phyloP scores from a whole-genome alignment of 176 grass and related monocot genomes.

The Pontederia paniculata region DNA sequence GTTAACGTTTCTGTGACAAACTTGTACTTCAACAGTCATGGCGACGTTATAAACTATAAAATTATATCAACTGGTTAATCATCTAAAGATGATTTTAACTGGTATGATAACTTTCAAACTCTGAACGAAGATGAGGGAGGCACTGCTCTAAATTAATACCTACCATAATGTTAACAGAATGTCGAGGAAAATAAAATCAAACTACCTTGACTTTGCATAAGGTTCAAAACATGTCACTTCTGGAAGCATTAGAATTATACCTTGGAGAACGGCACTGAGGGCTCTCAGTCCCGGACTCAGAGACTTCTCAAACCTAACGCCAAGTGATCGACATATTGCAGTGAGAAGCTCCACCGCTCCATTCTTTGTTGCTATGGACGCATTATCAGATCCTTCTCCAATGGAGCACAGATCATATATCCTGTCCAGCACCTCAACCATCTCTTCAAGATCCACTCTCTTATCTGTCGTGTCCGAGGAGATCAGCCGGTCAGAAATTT shows the following conservation, averaged over 20 bases:
- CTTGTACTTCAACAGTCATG: too few species aligned
- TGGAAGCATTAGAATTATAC: constrained; percentile 26
- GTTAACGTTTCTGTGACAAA: too few species aligned
- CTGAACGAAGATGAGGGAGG: too few species aligned
- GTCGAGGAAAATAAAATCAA: neutral
- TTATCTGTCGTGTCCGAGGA: constrained; percentile 6
- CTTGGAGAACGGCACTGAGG: constrained; percentile 52
- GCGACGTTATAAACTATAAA: too few species aligned
- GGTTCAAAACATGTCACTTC: neutral
- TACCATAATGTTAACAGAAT: neutral
- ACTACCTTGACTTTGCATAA: neutral
- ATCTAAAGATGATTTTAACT: too few species aligned
- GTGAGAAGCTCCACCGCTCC: constrained; percentile 56
- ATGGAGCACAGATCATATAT: constrained; percentile 40
- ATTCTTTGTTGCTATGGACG: constrained; percentile 50
- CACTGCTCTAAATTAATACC: too few species aligned
- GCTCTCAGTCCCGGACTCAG: constrained; percentile 49
- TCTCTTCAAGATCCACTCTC: constrained; percentile 18
- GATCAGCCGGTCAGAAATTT: constrained; percentile 13
- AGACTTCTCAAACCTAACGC: constrained; percentile 28
- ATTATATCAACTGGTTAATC: too few species aligned
- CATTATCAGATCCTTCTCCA: constrained; percentile 39
- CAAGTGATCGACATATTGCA: constrained; percentile 48
- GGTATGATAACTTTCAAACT: too few species aligned
- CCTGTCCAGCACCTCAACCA: constrained; percentile 46